These are phyloP conservation scores for Choanephora cucurbitarum DNA, from an alignment of 371 early-diverging fungal species.

Conservation along the genomic window DNA sequence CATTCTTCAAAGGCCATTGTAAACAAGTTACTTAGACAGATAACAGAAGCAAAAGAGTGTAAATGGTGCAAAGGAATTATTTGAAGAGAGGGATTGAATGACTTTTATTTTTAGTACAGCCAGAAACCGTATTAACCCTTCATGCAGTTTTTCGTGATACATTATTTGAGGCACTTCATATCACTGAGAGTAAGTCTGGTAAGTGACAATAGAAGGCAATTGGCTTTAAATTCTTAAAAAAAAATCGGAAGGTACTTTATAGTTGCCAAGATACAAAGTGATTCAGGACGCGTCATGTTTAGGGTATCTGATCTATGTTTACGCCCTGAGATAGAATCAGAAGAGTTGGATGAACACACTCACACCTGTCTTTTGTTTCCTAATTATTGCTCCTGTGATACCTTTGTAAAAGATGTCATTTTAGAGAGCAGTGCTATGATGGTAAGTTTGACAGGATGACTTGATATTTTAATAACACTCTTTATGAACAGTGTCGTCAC, in stretches of 20 bases:
- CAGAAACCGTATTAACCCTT: slow-evolving; percentile 16
- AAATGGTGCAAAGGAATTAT: too few relatives aligned
- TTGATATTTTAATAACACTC: not conserved
- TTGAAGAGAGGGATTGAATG: too few relatives aligned
- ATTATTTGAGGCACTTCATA: slow-evolving; percentile 26
- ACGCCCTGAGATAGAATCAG: not conserved
- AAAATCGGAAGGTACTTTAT: not conserved
- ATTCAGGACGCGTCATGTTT: slow-evolving; percentile 23
- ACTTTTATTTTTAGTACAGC: too few relatives aligned
- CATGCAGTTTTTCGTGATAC: slow-evolving; percentile 13
- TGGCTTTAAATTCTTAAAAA: too few relatives aligned
- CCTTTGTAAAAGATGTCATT: slow-evolving; percentile 12
- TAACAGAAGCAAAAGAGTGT: slow-evolving; percentile 8
- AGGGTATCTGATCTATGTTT: slow-evolving; percentile 22
- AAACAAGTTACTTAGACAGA: slow-evolving; percentile 4
- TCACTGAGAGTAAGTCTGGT: slow-evolving; percentile 29
- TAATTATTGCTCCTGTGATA: slow-evolving; percentile 24
- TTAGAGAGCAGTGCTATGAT: slow-evolving; percentile 4
- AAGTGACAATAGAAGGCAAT: not conserved
- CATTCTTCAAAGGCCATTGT: slow-evolving; percentile 2
- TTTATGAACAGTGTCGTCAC: slow-evolving; percentile 26
- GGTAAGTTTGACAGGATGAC: too few relatives aligned
- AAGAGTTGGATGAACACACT: slow-evolving; percentile 1
- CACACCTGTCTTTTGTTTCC: slow-evolving; percentile 24
- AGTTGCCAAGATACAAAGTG: slow-evolving; percentile 16